phyloP scores from a whole-genome alignment of 2,329 filamentous ascomycete species.

The Stromatinia cepivora region DNA sequence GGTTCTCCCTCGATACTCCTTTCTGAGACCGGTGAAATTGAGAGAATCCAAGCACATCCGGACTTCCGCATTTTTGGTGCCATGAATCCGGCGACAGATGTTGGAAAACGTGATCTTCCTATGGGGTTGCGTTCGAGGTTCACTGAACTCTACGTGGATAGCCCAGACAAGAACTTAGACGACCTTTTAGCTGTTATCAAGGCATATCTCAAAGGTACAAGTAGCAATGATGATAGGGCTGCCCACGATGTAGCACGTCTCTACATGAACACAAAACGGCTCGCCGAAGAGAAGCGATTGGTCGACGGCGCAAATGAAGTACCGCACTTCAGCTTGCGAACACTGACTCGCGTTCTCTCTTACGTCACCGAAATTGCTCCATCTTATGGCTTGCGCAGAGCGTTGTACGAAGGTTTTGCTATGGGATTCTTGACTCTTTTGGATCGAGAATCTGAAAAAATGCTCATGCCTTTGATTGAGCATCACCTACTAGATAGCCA shows the following conservation, averaged over 20 bases:
- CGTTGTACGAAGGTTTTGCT: constrained; percentile 91
- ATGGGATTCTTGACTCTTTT: constrained; percentile 97
- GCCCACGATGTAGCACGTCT: constrained; percentile 80
- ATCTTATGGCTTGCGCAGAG: constrained; percentile 79
- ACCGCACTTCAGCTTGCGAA: constrained; percentile 94
- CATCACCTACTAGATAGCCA: constrained; percentile 74
- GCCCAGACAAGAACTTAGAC: constrained; percentile 81
- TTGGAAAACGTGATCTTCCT: constrained; percentile 92
- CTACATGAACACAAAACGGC: constrained; percentile 82
- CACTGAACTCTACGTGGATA: constrained; percentile 91
- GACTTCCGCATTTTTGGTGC: constrained; percentile 96
- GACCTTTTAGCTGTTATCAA: constrained; percentile 87
- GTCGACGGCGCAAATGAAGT: constrained; percentile 96
- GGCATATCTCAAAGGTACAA: constrained; percentile 76
- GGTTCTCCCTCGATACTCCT: constrained; percentile 80
- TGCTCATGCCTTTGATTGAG: constrained; percentile 77
- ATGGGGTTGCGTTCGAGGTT: constrained; percentile 88
- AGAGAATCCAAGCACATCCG: constrained; percentile 83
- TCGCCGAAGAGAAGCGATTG: constrained; percentile 78
- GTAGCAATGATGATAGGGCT: constrained; percentile 69
- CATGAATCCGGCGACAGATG: constrained; percentile 98
- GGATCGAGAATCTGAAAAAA: constrained; percentile 74
- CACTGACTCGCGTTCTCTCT: constrained; percentile 82
- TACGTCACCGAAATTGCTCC: constrained; percentile 86
- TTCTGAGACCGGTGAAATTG: constrained; percentile 90